These are phyloP conservation scores for Schizosaccharomyces osmophilus DNA, from an alignment of 805 yeast species.

Conservation along the genomic window DNA sequence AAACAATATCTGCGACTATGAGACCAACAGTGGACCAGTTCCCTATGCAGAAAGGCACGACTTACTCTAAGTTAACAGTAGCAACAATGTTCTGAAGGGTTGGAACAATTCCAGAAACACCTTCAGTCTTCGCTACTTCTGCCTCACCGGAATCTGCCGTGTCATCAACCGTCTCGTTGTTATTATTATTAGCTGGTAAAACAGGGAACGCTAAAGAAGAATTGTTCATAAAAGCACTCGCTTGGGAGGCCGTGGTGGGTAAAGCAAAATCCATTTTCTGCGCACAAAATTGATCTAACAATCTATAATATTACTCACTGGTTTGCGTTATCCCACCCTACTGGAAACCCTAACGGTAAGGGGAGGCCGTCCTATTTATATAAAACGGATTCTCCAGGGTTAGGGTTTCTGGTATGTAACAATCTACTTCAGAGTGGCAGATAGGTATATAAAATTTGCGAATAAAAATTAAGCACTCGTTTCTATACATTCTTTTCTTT, in stretches of 20 bases:
- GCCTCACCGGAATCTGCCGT: slow-evolving; percentile 7
- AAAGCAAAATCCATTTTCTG: slow-evolving; percentile 21
- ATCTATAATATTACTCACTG: neutral
- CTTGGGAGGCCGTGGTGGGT: slow-evolving; percentile 58
- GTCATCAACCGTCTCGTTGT: slow-evolving; percentile 4
- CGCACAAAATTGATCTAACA: neutral
- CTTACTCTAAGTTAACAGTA: slow-evolving; percentile 64
- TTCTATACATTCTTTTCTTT: too few species aligned
- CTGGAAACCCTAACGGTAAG: neutral
- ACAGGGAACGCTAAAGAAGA: slow-evolving; percentile 36
- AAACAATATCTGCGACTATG: too few species aligned
- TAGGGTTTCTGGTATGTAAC: neutral
- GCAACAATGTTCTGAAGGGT: slow-evolving; percentile 83
- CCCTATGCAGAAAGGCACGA: neutral
- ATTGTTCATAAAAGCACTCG: slow-evolving; percentile 45
- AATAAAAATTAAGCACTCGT: too few species aligned
- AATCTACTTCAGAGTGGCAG: neutral
- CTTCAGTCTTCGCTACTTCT: slow-evolving; percentile 7
- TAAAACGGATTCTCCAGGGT: neutral
- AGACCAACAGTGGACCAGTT: neutral
- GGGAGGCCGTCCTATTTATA: neutral
- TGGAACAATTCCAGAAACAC: slow-evolving; percentile 82
- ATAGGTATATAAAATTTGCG: neutral
- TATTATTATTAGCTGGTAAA: slow-evolving; percentile 21
- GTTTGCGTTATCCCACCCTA: neutral